These are phyloP conservation scores for Catharanthus roseus DNA, from an alignment of 257 asterid species.

Conservation along the genomic window DNA sequence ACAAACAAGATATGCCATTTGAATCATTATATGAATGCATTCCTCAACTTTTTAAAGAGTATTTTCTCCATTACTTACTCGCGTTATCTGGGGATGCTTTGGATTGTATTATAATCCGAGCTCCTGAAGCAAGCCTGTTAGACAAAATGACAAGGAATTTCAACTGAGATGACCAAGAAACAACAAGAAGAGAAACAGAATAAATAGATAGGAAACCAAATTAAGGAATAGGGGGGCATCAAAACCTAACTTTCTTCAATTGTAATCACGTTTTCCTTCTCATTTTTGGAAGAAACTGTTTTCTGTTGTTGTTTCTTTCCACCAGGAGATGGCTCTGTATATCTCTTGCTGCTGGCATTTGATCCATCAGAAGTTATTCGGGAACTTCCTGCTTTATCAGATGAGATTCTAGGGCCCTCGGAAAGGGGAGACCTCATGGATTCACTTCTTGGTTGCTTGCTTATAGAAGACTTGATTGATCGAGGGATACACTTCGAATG, in stretches of 20 bases:
- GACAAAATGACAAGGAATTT: constrained; percentile 17
- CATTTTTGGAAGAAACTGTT: constrained; percentile 42
- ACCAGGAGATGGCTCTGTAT: constrained; percentile 42
- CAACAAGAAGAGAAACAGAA: constrained; percentile 8
- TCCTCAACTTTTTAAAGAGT: neutral
- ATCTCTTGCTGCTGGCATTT: constrained; percentile 74
- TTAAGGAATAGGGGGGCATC: constrained; percentile 10
- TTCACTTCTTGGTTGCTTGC: constrained; percentile 77
- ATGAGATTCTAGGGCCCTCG: constrained; percentile 87
- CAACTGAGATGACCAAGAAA: constrained; percentile 30
- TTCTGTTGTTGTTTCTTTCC: constrained; percentile 32
- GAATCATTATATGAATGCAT: constrained; percentile 2
- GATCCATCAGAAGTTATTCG: constrained; percentile 48
- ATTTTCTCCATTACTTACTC: neutral
- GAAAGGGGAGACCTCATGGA: constrained; percentile 88
- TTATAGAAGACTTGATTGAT: constrained; percentile 66
- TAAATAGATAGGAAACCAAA: constrained; percentile 2
- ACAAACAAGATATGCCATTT: constrained; percentile 2
- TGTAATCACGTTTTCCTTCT: constrained; percentile 54
- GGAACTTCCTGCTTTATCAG: constrained; percentile 59
- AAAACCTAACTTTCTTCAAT: constrained; percentile 89
- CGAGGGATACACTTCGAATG: constrained; percentile 76
- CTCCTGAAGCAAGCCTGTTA: constrained; percentile 98
- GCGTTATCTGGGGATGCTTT: constrained; percentile 34
- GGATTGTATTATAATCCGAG: constrained; percentile 87